Base-by-base conservation (phyloP, 371 early-diverging fungal species). In the Mucor circinelloides region DNA sequence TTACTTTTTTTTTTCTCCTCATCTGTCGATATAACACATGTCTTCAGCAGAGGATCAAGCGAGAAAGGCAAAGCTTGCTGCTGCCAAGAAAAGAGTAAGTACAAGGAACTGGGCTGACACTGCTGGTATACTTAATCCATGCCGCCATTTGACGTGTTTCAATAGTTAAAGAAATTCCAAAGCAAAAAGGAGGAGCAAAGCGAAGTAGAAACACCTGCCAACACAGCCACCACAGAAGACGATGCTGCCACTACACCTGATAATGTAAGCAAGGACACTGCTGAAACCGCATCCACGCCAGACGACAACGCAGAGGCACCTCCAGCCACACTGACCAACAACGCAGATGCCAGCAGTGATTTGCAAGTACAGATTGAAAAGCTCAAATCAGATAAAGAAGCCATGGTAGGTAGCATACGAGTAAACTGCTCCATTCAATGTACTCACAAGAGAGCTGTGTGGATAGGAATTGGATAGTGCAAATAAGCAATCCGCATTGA, bases 101-200 rank as follows among this genome's bases (percentile, higher is more conserved):
- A 31, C 46, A 10, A 10, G 17, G 12, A 5, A 17, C 40, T 40
- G 3, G 40, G 17, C 17, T 40, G 40, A 36, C 40, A 40, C 17
- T 9, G 17, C 40, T 17, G 15, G 40, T 1, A 17, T 2, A 40
- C 40, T 40, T 17, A 40, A 17, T 40, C 17, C 17, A 17, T 40
- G 40, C 10, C 17, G 13, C 40, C 59, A 17, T 56, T 56, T 12
- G 40, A 57, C 31, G 23, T 36, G 23, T 60, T 17, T 19, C 34
- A 19, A 34, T 61, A 77, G 77, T 61, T 77, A 23, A 77, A 74
- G 40, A 77, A 77, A 38, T 77, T 74, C 38, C 77, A 77, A 68
- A 67, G 60, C 28, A 77, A 77, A 34, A 71, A 74, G 34, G 58
- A 44, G 12, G 62, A 63, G 6, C 44, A 50, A 10, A 7, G 30